Base-by-base conservation (phyloP, 257 asterid genomes). In the Cordia subcordata region DNA sequence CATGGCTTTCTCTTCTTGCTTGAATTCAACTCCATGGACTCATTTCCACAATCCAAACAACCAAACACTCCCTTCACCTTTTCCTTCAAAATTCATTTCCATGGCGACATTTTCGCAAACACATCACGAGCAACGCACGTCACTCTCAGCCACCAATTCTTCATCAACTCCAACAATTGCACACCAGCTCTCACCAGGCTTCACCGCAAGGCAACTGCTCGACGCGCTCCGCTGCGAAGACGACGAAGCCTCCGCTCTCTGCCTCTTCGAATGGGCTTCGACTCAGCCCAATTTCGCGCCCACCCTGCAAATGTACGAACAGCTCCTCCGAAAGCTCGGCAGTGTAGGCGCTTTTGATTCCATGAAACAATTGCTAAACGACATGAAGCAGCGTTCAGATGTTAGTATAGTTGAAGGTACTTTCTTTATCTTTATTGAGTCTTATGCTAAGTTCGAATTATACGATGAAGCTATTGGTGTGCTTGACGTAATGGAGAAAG, bases 201-300 rank as follows among this genome's bases (percentile, higher is more conserved):
- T 83, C 71, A 80, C 86, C 8, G 45, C 88, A 5, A 73, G 76
- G 62, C 90, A 84, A 35, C 88, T 91, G 44, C 67, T 88, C 8
- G 93, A 88, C 50, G 69, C 74, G 40, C 81, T 91, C 49, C 88
- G 95, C 17, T 55, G 59, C 15, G 85, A 85, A 60, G 70, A 73
- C 19, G 85, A 92, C 17, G 98, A 78, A 58, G 58, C 66, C 6
- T 70, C 85, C 11, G 96, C 93, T 47, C 81, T 88, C 20, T 66
- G 63, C 4, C 81, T 92, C 49, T 86, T 84, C 56, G 69, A 73
- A 33, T 84, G 93, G 94, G 98, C 96, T 12, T 62, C 80, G 14
- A 75, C 73, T 76, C 95, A 84, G 78, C 88, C 96, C 12, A 80
- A 79, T 69, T 88, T 88, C 60, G 60, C 64, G 10, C 95, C 93